These are phyloP conservation scores for Platismatia glauca DNA, from an alignment of 495 filamentous ascomycete species.

Conservation along the genomic window DNA sequence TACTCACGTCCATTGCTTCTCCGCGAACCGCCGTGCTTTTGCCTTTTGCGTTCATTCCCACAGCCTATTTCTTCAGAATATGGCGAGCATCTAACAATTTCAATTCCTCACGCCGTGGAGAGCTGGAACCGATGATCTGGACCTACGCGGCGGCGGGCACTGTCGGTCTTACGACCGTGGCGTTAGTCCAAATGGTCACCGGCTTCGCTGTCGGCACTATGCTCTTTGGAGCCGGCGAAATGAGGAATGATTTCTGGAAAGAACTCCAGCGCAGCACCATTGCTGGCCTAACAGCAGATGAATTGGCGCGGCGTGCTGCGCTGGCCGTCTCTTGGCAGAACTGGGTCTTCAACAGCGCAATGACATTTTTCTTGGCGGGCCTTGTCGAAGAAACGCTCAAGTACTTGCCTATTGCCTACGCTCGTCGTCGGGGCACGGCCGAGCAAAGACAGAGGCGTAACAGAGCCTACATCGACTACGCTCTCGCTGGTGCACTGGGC, in stretches of 20 bases:
- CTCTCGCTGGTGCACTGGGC: not conserved
- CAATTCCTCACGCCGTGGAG: not conserved
- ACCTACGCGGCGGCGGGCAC: not conserved
- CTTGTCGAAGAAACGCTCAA: not conserved
- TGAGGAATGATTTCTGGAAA: not conserved
- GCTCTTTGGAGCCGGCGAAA: not conserved
- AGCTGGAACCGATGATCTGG: constrained; percentile 1
- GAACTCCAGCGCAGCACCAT: not conserved
- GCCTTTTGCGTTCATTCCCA: not conserved
- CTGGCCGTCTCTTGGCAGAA: not conserved
- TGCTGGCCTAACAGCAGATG: not conserved
- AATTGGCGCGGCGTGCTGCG: not conserved
- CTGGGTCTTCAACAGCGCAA: not conserved
- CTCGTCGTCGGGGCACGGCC: not conserved
- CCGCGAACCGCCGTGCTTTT: not conserved
- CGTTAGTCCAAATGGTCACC: not conserved
- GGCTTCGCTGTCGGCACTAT: not conserved
- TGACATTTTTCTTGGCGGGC: not conserved
- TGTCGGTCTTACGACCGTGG: not conserved
- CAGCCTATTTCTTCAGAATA: not conserved
- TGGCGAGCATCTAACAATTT: not conserved
- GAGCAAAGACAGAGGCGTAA: not conserved
- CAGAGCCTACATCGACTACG: not conserved
- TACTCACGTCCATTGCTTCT: not conserved
- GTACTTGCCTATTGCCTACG: not conserved